Evolutionary conservation across 192 early-diverging fungal genomes (phyloP).

Genomic region (Cetraspora pellucida): DNA sequence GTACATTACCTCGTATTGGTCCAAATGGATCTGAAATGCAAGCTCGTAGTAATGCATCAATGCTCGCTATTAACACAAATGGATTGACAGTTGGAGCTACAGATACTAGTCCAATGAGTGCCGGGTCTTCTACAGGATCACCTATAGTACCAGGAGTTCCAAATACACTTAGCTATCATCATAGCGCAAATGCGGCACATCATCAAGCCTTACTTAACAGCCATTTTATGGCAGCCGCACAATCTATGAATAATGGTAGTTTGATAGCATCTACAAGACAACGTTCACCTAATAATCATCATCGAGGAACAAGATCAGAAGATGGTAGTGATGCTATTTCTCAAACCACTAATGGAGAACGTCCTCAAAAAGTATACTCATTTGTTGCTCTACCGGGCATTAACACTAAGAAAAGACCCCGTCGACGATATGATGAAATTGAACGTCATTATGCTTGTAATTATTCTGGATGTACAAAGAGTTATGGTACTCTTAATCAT

Average conservation of each 20-base stretch:
- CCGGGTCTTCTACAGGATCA: not conserved
- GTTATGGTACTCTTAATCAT: slow-evolving; percentile 69
- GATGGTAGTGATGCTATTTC: not conserved
- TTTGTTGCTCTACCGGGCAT: slow-evolving; percentile 60
- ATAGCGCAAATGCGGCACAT: not conserved
- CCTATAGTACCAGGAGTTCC: not conserved
- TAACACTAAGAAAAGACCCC: slow-evolving; percentile 60
- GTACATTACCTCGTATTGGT: slow-evolving; percentile 9
- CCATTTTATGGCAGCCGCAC: slow-evolving; percentile 27
- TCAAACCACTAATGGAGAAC: not conserved
- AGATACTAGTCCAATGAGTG: slow-evolving; percentile 1
- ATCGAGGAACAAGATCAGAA: not conserved
- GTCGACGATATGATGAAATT: slow-evolving; percentile 65
- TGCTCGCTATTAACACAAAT: slow-evolving; percentile 13
- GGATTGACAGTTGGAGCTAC: not conserved
- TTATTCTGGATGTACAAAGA: slow-evolving; percentile 57
- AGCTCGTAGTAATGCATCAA: not conserved
- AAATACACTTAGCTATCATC: not conserved
- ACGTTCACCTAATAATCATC: not conserved
- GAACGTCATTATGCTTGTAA: slow-evolving; percentile 66
- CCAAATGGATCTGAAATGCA: slow-evolving; percentile 11
- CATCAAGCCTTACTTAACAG: slow-evolving; percentile 20
- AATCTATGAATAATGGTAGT: slow-evolving; percentile 18
- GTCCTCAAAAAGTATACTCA: slow-evolving; percentile 49
- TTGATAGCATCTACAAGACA: not conserved